A percentile compares a stretch with the other conserved stretches of the same genome.
Conservation (phyloP, 1,284 basidiomycete genomes). For the Rhodofomes roseus region DNA sequence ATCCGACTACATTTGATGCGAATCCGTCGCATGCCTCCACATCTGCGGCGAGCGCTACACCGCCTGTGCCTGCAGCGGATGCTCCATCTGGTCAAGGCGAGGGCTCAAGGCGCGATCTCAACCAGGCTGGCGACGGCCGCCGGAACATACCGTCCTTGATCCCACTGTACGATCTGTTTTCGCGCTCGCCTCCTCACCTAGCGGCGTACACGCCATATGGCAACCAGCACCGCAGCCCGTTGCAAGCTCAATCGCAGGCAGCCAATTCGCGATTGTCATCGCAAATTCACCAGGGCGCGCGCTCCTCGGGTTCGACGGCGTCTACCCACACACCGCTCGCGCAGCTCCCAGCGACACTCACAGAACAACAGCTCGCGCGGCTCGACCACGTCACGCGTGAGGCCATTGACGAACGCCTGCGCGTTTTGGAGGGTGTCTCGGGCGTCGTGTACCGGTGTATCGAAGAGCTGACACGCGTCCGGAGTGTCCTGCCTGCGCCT, state of each 20-base stretch:
- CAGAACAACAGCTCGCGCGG: slow-evolving; percentile 53
- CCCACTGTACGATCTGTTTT: slow-evolving; percentile 37
- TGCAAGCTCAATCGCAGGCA: not conserved
- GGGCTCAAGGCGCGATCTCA: not conserved
- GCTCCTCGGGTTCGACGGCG: slow-evolving; percentile 5
- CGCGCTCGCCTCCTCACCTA: slow-evolving; percentile 1
- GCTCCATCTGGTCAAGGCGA: not conserved
- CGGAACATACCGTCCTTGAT: slow-evolving; percentile 40
- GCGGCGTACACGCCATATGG: not conserved
- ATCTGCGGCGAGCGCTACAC: not conserved
- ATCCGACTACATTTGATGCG: not conserved
- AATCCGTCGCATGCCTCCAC: not conserved
- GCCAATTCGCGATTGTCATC: not conserved
- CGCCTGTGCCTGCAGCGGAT: not conserved
- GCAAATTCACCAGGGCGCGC: not conserved
- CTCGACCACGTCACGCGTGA: slow-evolving; percentile 68
- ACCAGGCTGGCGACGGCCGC: slow-evolving; percentile 6
- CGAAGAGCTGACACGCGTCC: slow-evolving; percentile 72
- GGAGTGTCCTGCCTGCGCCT: slow-evolving; percentile 58
- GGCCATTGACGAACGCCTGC: slow-evolving; percentile 79
- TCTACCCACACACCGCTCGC: slow-evolving; percentile 22
- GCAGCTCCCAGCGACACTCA: slow-evolving; percentile 46
- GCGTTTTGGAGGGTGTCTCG: slow-evolving; percentile 73
- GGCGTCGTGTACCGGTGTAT: slow-evolving; percentile 64
- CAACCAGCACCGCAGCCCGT: not conserved